A percentile compares a stretch with the other conserved stretches of the same genome.
Conservation (phyloP, 768 basidiomycete genomes). For the Neoboletus brunneissimus region DNA sequence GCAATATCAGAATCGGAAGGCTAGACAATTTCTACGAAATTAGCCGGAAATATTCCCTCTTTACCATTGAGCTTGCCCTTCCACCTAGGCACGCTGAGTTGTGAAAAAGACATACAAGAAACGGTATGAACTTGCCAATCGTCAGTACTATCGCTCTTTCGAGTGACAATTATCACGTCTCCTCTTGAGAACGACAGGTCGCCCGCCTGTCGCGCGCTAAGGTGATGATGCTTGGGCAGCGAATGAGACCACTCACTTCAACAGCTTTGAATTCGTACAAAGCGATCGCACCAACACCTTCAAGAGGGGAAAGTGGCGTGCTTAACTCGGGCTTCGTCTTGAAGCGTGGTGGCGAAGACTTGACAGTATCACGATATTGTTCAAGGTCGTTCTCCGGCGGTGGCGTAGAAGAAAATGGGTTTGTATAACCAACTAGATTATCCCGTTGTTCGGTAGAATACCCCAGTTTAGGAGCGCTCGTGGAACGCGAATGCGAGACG, state of each 20-base stretch:
- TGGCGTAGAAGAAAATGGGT: slow-evolving; percentile 30
- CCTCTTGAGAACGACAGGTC: slow-evolving; percentile 77
- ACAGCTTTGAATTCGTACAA: slow-evolving; percentile 71
- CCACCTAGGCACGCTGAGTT: slow-evolving; percentile 52
- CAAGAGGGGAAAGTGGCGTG: slow-evolving; percentile 47
- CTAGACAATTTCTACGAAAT: slow-evolving; percentile 70
- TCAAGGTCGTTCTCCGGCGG: slow-evolving; percentile 22
- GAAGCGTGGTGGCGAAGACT: slow-evolving; percentile 33
- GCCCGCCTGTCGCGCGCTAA: slow-evolving; percentile 47
- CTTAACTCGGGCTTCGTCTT: slow-evolving; percentile 50
- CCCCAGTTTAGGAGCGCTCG: slow-evolving; percentile 28
- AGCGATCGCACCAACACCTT: slow-evolving; percentile 74
- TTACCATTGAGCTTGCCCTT: slow-evolving; percentile 59
- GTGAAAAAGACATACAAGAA: background rate
- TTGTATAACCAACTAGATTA: slow-evolving; percentile 11
- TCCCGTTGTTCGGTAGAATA: slow-evolving; percentile 12
- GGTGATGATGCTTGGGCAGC: slow-evolving; percentile 1
- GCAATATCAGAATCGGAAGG: background rate
- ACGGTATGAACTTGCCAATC: slow-evolving; percentile 55
- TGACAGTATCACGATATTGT: slow-evolving; percentile 4
- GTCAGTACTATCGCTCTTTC: slow-evolving; percentile 68
- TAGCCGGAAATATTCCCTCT: slow-evolving; percentile 77
- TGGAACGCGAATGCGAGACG: slow-evolving; percentile 34
- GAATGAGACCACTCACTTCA: slow-evolving; percentile 45
- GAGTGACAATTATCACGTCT: slow-evolving; percentile 64